These are phyloP conservation scores for Cladosporium phlei DNA, from an alignment of 2,329 filamentous ascomycete species.

Conservation along the genomic window DNA sequence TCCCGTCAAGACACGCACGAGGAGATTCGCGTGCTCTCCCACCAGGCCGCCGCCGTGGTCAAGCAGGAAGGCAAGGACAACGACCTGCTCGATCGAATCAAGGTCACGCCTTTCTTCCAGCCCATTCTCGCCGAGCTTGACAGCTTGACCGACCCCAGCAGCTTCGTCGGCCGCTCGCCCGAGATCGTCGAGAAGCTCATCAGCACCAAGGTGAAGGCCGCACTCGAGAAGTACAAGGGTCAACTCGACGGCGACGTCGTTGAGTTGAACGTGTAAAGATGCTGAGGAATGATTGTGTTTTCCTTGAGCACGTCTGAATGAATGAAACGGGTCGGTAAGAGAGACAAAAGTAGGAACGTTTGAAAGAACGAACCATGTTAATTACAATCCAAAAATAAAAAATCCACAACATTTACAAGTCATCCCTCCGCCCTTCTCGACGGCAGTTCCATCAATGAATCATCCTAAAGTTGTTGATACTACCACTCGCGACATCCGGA, in stretches of 20 bases:
- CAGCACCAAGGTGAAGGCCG: constrained; percentile 32
- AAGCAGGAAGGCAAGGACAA: constrained; percentile 71
- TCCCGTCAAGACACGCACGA: constrained; percentile 82
- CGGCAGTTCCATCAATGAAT: too few relatives aligned
- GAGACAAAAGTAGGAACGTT: background rate
- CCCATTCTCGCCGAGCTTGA: constrained; percentile 35
- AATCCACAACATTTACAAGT: too few relatives aligned
- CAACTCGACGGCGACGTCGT: constrained; percentile 20
- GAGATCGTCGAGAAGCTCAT: constrained; percentile 39
- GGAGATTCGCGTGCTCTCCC: constrained; percentile 73
- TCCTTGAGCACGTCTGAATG: background rate
- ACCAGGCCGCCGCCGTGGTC: constrained; percentile 67
- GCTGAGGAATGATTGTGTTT: background rate
- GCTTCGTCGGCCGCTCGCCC: constrained; percentile 36
- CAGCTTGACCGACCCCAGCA: constrained; percentile 32
- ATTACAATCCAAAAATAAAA: background rate
- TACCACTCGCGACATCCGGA: too few relatives aligned
- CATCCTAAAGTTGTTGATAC: too few relatives aligned
- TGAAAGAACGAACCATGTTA: constrained; percentile 4
- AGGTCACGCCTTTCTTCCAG: constrained; percentile 67
- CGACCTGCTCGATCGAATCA: constrained; percentile 76
- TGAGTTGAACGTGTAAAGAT: constrained; percentile 27
- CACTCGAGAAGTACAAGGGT: constrained; percentile 31
- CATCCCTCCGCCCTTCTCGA: too few relatives aligned
- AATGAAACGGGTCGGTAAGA: too few relatives aligned